Evolutionary conservation across 2,329 filamentous ascomycete species (phyloP), one percentile per base, ranked within the genome.

Genomic region (Pseudocercospora vitis): DNA sequence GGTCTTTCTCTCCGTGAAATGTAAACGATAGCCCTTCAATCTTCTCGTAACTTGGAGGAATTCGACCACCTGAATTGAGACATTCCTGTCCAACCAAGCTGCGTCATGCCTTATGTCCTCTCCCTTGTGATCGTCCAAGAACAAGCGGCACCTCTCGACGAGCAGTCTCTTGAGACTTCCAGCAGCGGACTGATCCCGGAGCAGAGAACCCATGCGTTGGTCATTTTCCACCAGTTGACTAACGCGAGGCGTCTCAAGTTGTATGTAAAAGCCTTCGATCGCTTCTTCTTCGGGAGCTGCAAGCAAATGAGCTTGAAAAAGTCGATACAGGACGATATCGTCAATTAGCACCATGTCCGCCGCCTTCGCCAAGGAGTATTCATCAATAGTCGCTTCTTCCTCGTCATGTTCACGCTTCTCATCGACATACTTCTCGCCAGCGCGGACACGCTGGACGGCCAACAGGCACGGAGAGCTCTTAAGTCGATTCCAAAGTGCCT

Each of bases 231-330:
- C 87, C 14, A 92, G 80, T 51, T 80, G 82, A 58, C 88, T 90
- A 16, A 99, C 78, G 50, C 82, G 83, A 39, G 85, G 81, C 3
- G 90, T 87, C 1, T 94, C 94, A 3, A 99, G 83, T 6, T 85
- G 80, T 29, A 83, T 73, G 70, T 99, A 99, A 59, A 99, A 92
- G 1, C 81, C 80, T 68, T 99, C 94, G 1, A 99, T 76, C 0
- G 74, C 69, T 58, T 97, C 94, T 66, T 99, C 94, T 69, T 96
- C 89, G 0, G 94, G 95, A 0, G 91, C 91, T 56, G 88, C 91
- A 23, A 95, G 80, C 24, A 99, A 78, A 58, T 84, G 83, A 48
- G 90, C 83, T 67, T 91, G 92, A 77, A 99, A 99, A 1, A 94
- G 78, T 28, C 87, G 86, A 69, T 92, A 96, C 65, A 88, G 91